These are phyloP conservation scores for Suillus plorans DNA, from an alignment of 768 basidiomycete genomes.

Conservation along the genomic window DNA sequence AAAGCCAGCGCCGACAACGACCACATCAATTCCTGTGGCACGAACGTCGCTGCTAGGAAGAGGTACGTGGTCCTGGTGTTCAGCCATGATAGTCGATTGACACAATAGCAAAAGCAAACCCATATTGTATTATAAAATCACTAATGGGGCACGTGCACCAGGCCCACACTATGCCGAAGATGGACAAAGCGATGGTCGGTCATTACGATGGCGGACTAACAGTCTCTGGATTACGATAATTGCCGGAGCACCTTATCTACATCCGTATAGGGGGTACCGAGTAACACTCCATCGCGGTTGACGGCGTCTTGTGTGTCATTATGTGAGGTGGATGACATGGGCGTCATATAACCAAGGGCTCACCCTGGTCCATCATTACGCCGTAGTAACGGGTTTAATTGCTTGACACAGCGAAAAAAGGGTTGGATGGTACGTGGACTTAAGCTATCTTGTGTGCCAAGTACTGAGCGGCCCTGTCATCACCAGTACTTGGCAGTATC, in stretches of 20 bases:
- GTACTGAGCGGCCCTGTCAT: too few relatives aligned
- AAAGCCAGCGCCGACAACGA: slow-evolving; percentile 26
- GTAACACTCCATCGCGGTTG: neutral
- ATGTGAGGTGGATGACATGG: neutral
- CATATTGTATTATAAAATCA: neutral
- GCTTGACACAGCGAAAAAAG: too few relatives aligned
- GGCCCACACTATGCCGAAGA: neutral
- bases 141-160: neutral
- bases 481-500: too few relatives aligned
- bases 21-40: slow-evolving; percentile 16
- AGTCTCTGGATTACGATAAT: neutral
- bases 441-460: too few relatives aligned
- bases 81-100: neutral
- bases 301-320: neutral
- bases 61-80: neutral
- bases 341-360: too few relatives aligned
- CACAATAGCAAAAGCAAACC: neutral
- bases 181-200: neutral
- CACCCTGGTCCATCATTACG: too few relatives aligned
- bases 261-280: neutral
- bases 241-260: neutral
- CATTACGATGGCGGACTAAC: neutral
- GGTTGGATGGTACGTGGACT: too few relatives aligned
- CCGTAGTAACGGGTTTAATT: too few relatives aligned
- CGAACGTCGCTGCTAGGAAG: neutral